Evolutionary conservation across 2,329 filamentous ascomycete species (phyloP), one percentile per base, ranked within the genome.

Genomic region (Lasiodiplodia gonubiensis): DNA sequence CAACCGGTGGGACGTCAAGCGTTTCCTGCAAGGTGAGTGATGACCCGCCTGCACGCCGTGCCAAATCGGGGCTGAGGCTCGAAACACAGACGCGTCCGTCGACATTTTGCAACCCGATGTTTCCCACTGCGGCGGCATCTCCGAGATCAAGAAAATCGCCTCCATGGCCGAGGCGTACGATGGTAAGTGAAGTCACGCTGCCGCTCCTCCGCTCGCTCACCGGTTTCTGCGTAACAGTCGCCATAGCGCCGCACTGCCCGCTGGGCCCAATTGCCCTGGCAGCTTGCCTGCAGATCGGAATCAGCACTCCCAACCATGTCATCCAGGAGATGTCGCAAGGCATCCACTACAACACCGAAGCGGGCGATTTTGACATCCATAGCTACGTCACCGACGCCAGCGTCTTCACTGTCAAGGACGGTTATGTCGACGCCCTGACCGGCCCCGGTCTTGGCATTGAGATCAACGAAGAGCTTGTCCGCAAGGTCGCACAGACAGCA

Each of bases 281-380:
- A 0, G 91, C 91, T 0, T 88, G 85, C 66, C 82, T 92, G 49
- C 90, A 93, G 70, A 86, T 93, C 1, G 88, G 87, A 27, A 74
- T 81, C 86, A 23, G 80, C 79, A 11, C 86, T 80, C 23, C 84
- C 84, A 23, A 93, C 90, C 76, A 92, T 74, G 86, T 85, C 0
- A 93, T 93, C 37, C 88, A 92, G 73, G 91, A 93, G 77, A 93
- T 93, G 91, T 90, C 88, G 64, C 74, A 93, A 35, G 91, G 91
- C 0, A 93, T 94, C 71, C 92, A 94, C 75, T 94, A 93, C 74
- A 94, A 94, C 69, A 67, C 66, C 18, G 66, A 67, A 7, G 75
- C 72, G 1, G 78, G 77, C 0, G 75, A 74, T 35, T 70, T 75
- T 61, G 78, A 80, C 69, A 66, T 80, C 66, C 85, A 85, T 14